Evolutionary conservation across 805 yeast species (phyloP).

Genomic region (Candida ulmi): DNA sequence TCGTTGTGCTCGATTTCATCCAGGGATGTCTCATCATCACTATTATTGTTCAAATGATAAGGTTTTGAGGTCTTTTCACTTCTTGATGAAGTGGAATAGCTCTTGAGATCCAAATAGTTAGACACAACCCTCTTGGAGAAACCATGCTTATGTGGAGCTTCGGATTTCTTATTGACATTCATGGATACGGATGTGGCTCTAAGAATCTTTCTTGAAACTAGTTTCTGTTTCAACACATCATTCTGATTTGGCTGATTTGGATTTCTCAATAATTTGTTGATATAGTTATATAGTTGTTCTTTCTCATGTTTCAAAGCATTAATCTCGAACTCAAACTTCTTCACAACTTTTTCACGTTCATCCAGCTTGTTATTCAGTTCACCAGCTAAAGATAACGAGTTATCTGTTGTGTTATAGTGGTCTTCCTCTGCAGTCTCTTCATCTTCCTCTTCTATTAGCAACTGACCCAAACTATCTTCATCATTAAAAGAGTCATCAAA

Average conservation of each 20-base stretch:
- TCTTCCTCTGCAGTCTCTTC: background rate
- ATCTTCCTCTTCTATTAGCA: background rate
- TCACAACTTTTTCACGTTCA: constrained; percentile 7
- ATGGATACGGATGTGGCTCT: constrained; percentile 12
- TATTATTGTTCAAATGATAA: background rate
- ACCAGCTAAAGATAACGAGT: constrained; percentile 2
- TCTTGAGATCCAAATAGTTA: background rate
- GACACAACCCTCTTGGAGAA: constrained; percentile 1
- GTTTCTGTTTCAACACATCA: constrained; percentile 18
- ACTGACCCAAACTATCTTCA: background rate
- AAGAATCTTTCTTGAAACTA: constrained; percentile 20
- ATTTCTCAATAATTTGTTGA: constrained; percentile 19
- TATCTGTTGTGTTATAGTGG: background rate
- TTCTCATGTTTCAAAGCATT: constrained; percentile 20
- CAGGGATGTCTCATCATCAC: background rate
- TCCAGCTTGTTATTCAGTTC: constrained; percentile 9
- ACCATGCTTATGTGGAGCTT: no score
- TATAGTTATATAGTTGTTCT: constrained; percentile 19
- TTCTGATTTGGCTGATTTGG: constrained; percentile 14
- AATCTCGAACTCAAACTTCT: constrained; percentile 15
- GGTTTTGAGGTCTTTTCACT: background rate
- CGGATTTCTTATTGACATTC: no score
- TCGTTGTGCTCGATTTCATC: background rate
- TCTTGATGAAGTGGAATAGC: background rate
- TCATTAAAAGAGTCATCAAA: constrained; percentile 2